Evolutionary conservation across 805 yeast species (phyloP).

Genomic region (Saturnispora zaruensis): DNA sequence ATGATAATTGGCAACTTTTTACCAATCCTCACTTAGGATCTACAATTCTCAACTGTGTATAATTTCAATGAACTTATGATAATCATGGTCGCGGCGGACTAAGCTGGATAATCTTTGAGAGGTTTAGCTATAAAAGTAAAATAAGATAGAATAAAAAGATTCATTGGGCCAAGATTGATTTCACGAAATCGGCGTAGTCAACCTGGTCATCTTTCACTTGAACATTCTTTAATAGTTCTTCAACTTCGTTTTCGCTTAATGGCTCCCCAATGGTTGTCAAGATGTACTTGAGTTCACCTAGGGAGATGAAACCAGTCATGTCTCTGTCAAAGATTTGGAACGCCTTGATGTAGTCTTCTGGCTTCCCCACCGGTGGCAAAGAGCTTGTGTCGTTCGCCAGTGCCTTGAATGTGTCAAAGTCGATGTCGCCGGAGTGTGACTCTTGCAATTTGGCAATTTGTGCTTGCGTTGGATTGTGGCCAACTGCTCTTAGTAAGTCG

Average conservation of each 20-base stretch:
- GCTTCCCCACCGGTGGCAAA: constrained; percentile 78
- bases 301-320: constrained; percentile 90
- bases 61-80: not conserved
- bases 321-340: constrained; percentile 98
- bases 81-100: too few species aligned
- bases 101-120: not conserved
- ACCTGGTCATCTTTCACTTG: constrained; percentile 91
- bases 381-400: constrained; percentile 82
- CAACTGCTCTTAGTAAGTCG: constrained; percentile 91
- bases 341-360: constrained; percentile 87
- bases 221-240: constrained; percentile 92
- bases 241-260: constrained; percentile 82
- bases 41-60: not conserved
- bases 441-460: constrained; percentile 61
- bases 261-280: constrained; percentile 95
- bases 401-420: constrained; percentile 67
- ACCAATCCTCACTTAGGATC: constrained; percentile 48
- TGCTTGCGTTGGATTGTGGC: constrained; percentile 94
- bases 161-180: constrained; percentile 84
- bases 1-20: constrained; percentile 91
- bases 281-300: constrained; percentile 92
- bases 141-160: not conserved
- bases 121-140: not conserved
- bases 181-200: constrained; percentile 90
- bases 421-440: constrained; percentile 36